These are phyloP conservation scores for Syzygium malaccense DNA, from an alignment of 441 rosid species.

Conservation along the genomic window DNA sequence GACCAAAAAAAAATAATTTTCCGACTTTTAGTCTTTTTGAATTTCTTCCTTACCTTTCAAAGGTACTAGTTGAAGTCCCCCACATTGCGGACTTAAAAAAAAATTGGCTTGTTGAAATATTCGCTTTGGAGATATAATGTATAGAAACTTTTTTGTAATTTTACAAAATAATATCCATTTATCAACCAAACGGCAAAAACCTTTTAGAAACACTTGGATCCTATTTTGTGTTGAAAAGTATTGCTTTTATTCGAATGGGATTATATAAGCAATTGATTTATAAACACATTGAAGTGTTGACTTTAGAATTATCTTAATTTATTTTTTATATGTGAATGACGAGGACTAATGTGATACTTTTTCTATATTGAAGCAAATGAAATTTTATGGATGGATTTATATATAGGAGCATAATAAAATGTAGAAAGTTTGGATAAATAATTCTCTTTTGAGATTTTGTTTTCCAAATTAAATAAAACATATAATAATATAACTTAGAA, in stretches of 20 bases:
- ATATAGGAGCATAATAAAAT: background rate
- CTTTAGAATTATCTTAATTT: background rate
- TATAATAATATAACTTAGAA: background rate
- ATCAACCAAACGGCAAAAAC: background rate
- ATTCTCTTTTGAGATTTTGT: background rate
- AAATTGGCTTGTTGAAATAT: background rate
- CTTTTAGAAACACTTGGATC: background rate
- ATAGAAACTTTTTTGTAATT: fast-evolving
- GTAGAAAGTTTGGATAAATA: background rate
- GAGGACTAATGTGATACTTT: fast-evolving
- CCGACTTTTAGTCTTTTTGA: background rate
- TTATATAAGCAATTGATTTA: background rate
- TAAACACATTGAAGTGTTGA: background rate
- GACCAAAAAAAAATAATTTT: too few species aligned
- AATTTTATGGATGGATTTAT: background rate
- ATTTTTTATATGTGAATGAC: background rate
- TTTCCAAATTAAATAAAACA: background rate
- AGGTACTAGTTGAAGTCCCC: background rate
- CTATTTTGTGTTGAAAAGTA: background rate
- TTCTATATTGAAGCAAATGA: background rate
- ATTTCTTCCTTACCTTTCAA: background rate
- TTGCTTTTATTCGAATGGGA: fast-evolving
- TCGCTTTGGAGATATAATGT: background rate
- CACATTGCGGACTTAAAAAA: background rate
- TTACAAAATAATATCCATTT: background rate